Evolutionary conservation across 164 flowering plant species (phyloP), one percentile per base, ranked within the genome.

Genomic region (Dillenia turbinata): DNA sequence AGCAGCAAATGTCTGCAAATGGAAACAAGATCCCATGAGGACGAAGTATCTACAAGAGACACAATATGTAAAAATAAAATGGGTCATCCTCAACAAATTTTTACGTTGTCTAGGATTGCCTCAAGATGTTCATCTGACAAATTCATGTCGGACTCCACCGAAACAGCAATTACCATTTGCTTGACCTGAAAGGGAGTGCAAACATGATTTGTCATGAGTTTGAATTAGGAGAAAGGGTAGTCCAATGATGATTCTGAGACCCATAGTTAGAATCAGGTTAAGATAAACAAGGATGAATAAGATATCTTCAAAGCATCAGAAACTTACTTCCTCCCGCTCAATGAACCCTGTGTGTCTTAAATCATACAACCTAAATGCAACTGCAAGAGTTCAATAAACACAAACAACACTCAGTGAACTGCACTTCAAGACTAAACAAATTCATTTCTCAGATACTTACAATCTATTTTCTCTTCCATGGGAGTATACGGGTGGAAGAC

Each of bases 271-370:
- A 19, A 19, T 19, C 22, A 19, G 22, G 22, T 19, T 19, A 19
- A 19, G 22, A 19, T 19, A 19, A 19, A 19, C 22, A 19, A 19
- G 22, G 22, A 19, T 19, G 1, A 19, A 19, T 19, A 19, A 1
- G 22, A 19, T 19, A 19, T 19, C 22, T 19, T 19, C 22, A 1
- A 19, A 19, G 22, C 22, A 19, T 19, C 22, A 19, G 22, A 19
- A 19, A 78, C 83, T 78, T 72, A 91, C 97, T 75, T 89, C 97
- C 71, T 91, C 92, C 51, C 88, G 82, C 72, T 89, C 97, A 10
- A 91, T 91, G 61, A 70, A 91, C 40, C 97, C 97, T 57, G 85
- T 87, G 68, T 85, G 85, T 69, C 88, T 75, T 66, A 87, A 67
- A 79, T 91, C 92, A 72, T 91, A 91, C 40, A 91, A 67, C 84